Conservation (phyloP, 306 rosid species). For the Begonia masoniana region DNA sequence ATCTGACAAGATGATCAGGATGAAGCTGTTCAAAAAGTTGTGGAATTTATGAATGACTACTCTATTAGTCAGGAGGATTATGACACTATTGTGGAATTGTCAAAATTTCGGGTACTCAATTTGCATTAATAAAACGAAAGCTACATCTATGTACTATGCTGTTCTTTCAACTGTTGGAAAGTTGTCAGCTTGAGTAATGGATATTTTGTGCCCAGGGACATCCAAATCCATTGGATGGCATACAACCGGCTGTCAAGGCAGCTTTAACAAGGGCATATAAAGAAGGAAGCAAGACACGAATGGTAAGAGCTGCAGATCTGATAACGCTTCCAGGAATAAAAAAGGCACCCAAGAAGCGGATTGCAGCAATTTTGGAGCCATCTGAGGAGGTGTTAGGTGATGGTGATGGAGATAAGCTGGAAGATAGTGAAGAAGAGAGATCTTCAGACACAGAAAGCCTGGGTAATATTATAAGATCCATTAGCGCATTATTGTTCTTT, state of each 20-base stretch:
- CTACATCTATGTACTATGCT: background rate
- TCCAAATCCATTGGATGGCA: conserved; percentile 69
- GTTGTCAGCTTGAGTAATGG: conserved; percentile 2
- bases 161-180: conserved; percentile 5
- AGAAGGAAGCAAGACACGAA: conserved; percentile 55
- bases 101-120: conserved; percentile 65
- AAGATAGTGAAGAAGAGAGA: conserved; percentile 63
- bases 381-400: conserved; percentile 37
- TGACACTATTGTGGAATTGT: conserved; percentile 68
- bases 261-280: conserved; percentile 88
- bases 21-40: conserved; percentile 74
- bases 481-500: background rate
- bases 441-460: conserved; percentile 47
- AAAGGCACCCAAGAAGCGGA: conserved; percentile 71
- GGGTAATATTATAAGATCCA: conserved; percentile 22
- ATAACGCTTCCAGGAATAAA: conserved; percentile 58
- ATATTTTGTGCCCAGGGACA: conserved; percentile 44
- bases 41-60: conserved; percentile 80
- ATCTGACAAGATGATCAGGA: conserved; percentile 41
- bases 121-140: background rate
- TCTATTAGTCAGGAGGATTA: conserved; percentile 80
- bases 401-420: conserved; percentile 35
- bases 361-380: conserved; percentile 84
- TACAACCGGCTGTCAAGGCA: conserved; percentile 59
- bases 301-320: conserved; percentile 66